Evolutionary conservation across 1,284 basidiomycete species (phyloP), one percentile per base, ranked within the genome.

Genomic region (Tilletiopsis washingtonensis): DNA sequence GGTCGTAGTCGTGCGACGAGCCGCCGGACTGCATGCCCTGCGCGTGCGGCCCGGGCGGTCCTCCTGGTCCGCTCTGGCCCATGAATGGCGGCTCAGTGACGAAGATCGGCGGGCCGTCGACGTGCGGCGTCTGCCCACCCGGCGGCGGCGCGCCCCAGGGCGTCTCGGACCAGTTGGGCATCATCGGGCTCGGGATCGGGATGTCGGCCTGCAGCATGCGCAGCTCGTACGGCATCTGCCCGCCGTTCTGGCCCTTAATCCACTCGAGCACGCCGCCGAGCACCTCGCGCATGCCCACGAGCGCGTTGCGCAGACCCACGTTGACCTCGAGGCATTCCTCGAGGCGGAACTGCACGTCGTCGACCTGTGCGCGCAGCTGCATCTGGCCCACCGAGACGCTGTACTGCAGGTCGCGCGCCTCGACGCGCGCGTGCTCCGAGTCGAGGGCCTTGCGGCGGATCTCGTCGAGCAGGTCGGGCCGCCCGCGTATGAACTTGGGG

Each of bases 381-480:
- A 63, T 61, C 44, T 65, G 63, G 0, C 61, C 61, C 2, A 65
- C 58, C 24, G 58, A 59, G 47, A 65, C 59, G 49, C 61, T 65
- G 53, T 63, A 65, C 45, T 63, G 63, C 44, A 65, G 47, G 34
- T 65, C 63, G 3, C 63, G 49, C 5, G 63, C 63, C 34, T 65
- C 63, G 17, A 63, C 61, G 3, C 63, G 53, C 2, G 61, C 63
- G 38, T 65, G 63, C 34, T 65, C 63, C 24, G 61, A 63, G 27
- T 68, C 65, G 17, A 68, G 76, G 1, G 85, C 84, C 74, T 88
- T 88, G 53, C 87, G 81, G 71, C 86, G 87, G 71, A 89, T 90
- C 66, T 85, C 84, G 61, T 89, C 85, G 7, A 89, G 78, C 45
- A 89, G 76, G 69, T 89, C 87, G 17, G 83, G 82, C n/a, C 85